A percentile compares a stretch with the other conserved stretches of the same genome.
phyloP scores from a whole-genome alignment of 2,329 filamentous ascomycete species.

The Zymoseptoria passerinii region DNA sequence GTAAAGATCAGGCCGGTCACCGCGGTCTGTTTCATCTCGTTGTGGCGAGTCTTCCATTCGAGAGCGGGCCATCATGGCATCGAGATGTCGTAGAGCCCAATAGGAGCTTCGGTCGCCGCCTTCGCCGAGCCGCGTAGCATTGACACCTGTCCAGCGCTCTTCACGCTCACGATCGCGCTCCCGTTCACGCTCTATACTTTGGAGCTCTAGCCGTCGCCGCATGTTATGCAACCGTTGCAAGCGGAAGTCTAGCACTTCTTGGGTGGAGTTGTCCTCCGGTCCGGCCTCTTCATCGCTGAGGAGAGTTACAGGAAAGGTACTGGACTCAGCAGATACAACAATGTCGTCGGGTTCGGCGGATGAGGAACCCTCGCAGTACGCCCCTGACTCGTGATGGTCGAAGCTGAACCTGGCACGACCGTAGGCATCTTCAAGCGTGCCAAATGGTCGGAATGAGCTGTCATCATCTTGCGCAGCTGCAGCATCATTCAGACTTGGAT shows the following conservation, averaged over 20 bases:
- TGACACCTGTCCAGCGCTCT: slow-evolving; percentile 1
- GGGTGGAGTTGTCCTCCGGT: slow-evolving; percentile 25
- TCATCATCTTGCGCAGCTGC: neutral
- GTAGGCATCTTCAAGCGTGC: slow-evolving; percentile 11
- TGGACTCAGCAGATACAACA: slow-evolving; percentile 10
- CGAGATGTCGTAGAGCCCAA: slow-evolving; percentile 17
- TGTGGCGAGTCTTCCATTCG: slow-evolving; percentile 17
- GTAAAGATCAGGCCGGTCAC: slow-evolving; percentile 11
- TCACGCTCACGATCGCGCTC: slow-evolving; percentile 3
- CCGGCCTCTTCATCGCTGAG: slow-evolving; percentile 26
- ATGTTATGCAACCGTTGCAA: slow-evolving; percentile 23
- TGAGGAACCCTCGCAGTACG: slow-evolving; percentile 22
- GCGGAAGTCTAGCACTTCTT: slow-evolving; percentile 28
- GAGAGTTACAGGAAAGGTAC: slow-evolving; percentile 19
- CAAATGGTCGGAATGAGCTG: neutral
- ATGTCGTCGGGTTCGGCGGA: slow-evolving; percentile 10
- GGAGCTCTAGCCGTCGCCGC: slow-evolving; percentile 20
- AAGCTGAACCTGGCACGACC: slow-evolving; percentile 18
- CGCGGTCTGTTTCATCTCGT: slow-evolving; percentile 14
- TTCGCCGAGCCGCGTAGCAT: slow-evolving; percentile 13
- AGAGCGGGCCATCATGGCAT: slow-evolving; percentile 23
- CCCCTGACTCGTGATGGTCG: slow-evolving; percentile 16
- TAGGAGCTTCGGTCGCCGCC: slow-evolving; percentile 9
- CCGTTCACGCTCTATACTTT: slow-evolving; percentile 20
- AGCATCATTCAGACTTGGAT: slow-evolving; percentile 23